phyloP scores from a whole-genome alignment of 257 asterid genomes.

The Ehretia macrophylla region DNA sequence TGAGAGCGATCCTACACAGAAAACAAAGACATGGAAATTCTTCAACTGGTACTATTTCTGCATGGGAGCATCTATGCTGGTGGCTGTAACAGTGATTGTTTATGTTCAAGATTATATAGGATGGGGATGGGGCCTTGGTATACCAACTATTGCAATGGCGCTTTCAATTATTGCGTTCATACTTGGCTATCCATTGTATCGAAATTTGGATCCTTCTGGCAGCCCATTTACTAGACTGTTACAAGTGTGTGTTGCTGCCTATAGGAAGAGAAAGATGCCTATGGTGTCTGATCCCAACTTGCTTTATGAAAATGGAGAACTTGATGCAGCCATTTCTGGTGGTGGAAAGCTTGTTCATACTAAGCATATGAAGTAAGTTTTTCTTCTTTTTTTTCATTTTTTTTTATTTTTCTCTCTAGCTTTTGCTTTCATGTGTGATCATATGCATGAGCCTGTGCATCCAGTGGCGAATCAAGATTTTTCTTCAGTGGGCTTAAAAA shows the following conservation, averaged over 20 bases:
- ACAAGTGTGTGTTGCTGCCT: slow-evolving; percentile 84
- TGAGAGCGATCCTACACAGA: slow-evolving; percentile 56
- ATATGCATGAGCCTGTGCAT: too few species aligned
- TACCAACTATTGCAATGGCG: slow-evolving; percentile 71
- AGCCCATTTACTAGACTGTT: slow-evolving; percentile 89
- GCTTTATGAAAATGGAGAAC: slow-evolving; percentile 48
- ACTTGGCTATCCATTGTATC: slow-evolving; percentile 68
- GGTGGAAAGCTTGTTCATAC: slow-evolving; percentile 69
- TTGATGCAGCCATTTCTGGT: slow-evolving; percentile 57
- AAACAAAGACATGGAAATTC: slow-evolving; percentile 66
- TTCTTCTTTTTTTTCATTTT: not conserved
- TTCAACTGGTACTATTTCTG: slow-evolving; percentile 85
- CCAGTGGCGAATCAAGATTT: too few species aligned
- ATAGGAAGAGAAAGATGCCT: slow-evolving; percentile 49
- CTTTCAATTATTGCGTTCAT: slow-evolving; percentile 57
- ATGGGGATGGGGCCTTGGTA: slow-evolving; percentile 91
- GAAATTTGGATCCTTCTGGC: slow-evolving; percentile 72
- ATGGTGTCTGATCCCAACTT: slow-evolving; percentile 27
- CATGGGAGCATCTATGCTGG: slow-evolving; percentile 79
- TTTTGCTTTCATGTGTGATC: too few species aligned
- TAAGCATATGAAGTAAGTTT: slow-evolving; percentile 46
- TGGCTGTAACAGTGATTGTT: slow-evolving; percentile 74
- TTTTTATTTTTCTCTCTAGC: too few species aligned
- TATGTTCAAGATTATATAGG: slow-evolving; percentile 75
- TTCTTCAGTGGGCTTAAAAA: too few species aligned